Evolutionary conservation across 257 asterid genomes (phyloP), one percentile per base, ranked within the genome.

Genomic region (Striga asiatica): DNA sequence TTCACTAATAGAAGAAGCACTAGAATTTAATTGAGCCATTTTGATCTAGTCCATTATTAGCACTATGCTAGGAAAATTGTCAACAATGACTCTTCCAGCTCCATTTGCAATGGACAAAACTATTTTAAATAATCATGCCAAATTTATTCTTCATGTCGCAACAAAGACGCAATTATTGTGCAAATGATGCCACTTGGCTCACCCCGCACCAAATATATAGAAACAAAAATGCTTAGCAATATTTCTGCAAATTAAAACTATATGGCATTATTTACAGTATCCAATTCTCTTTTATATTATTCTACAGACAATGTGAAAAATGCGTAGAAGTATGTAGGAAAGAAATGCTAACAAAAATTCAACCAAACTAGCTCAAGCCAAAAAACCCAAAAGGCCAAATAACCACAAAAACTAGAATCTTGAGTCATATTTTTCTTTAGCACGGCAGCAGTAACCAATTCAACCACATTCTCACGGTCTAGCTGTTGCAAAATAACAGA

Each of bases 141-240:
- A 8, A n/a, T 45, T 50, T 31, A 46, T 35, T 12, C 45, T 54
- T 43, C 25, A 17, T 43, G 5, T 43, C 6, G 54, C 34, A 0
- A 49, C 34, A 49, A 12, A 37, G 60, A 22, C 17, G 48, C 32
- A 53, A 35, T n/a, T 50, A 24, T 19, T 58, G 46, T 64, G 59
- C 25, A 51, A 18, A 45, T 37, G 47, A 11, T 35, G 41, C 54
- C 58, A 29, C 41, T 58, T 14, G 51, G 39, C 50, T 21, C 58
- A 29, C 41, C 54, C 18, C 52, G 39, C 50, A 28, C 17, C 20
- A 13, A 21, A 27, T 8, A 28, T 17, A 39, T 23, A 56, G 46
- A 62, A 52, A 19, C 22, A 13, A 46, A 13, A 38, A 32, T 21
- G 4, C 46, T 10, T 14, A 43, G n/a, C 24, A 50, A 24, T 16